Percentiles rank a stretch among this genome's conserved stretches.
Conservation (phyloP, 1,284 basidiomycete genomes). For the Cutaneotrichosporon cutaneum region DNA sequence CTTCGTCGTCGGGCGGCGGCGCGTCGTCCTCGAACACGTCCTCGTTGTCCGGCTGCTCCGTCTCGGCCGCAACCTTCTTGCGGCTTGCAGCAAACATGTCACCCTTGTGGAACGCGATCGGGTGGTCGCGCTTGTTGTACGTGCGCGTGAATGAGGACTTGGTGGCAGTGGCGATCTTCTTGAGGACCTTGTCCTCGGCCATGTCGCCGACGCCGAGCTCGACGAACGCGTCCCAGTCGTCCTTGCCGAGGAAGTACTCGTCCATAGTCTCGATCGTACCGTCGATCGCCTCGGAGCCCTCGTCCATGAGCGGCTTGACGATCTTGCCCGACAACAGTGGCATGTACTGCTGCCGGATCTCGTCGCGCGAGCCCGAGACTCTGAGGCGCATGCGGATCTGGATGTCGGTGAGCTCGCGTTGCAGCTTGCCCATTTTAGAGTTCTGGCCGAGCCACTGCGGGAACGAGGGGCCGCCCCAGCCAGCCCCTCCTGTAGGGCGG, state of each 20-base stretch:
- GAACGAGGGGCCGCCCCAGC: constrained; percentile 71
- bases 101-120: constrained; percentile 86
- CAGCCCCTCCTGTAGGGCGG: constrained; percentile 43
- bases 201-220: constrained; percentile 85
- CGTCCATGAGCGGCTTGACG: constrained; percentile 68
- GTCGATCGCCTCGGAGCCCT: constrained; percentile 70
- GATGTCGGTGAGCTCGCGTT: constrained; percentile 78
- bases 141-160: constrained; percentile 84
- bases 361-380: constrained; percentile 81
- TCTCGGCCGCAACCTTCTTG: constrained; percentile 64
- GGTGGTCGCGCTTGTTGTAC: constrained; percentile 85
- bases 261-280: constrained; percentile 87
- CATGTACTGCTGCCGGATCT: constrained; percentile 88
- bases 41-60: constrained; percentile 78
- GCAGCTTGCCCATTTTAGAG: constrained; percentile 83
- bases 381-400: constrained; percentile 93
- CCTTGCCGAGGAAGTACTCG: constrained; percentile 86
- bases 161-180: constrained; percentile 76
- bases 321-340: constrained; percentile 78
- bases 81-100: constrained; percentile 71
- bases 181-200: constrained; percentile 70
- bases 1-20: constrained; percentile 52
- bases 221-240: constrained; percentile 93
- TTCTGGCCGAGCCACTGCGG: constrained; percentile 98
- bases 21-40: constrained; percentile 66